These are phyloP conservation scores for Kurtzmaniella quercitrusa DNA, from an alignment of 1,139 yeast genomes.

Conservation along the genomic window DNA sequence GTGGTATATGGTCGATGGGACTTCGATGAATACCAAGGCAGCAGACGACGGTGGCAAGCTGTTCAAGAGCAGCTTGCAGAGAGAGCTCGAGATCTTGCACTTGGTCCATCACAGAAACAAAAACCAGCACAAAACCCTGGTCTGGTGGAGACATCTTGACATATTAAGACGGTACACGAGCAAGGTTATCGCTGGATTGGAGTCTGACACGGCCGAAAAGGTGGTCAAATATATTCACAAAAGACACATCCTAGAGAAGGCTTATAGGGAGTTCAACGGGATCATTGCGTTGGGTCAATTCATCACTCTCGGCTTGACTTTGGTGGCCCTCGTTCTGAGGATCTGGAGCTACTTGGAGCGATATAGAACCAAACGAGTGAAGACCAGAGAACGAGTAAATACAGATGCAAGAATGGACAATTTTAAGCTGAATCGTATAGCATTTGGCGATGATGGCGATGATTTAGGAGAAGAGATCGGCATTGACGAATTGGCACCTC, in stretches of 20 bases:
- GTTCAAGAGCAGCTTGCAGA: slow-evolving; percentile 3
- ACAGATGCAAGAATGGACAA: background rate
- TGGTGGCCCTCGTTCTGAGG: slow-evolving; percentile 55
- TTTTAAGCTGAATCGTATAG: too few species aligned
- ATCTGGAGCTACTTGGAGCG: slow-evolving; percentile 32
- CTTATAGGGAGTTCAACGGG: slow-evolving; percentile 61
- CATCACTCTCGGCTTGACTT: slow-evolving; percentile 65
- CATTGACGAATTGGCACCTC: slow-evolving; percentile 6
- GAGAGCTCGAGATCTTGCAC: slow-evolving; percentile 56
- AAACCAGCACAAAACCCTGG: slow-evolving; percentile 71
- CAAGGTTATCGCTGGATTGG: slow-evolving; percentile 25
- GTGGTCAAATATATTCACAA: slow-evolving; percentile 21
- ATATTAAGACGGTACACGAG: slow-evolving; percentile 58
- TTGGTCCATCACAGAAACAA: slow-evolving; percentile 64
- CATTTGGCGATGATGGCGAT: slow-evolving; percentile 11
- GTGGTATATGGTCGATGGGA: too few species aligned
- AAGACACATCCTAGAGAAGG: slow-evolving; percentile 36
- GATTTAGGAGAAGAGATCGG: slow-evolving; percentile 25
- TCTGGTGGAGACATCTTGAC: slow-evolving; percentile 73
- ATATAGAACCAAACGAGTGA: background rate
- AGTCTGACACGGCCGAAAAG: slow-evolving; percentile 22
- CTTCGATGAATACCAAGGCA: too few species aligned
- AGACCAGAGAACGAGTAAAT: slow-evolving; percentile 13
- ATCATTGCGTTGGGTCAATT: slow-evolving; percentile 77
- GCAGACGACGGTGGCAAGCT: background rate